Conservation (phyloP, 2,329 filamentous ascomycete species). For the Dactylellina leptospora region DNA sequence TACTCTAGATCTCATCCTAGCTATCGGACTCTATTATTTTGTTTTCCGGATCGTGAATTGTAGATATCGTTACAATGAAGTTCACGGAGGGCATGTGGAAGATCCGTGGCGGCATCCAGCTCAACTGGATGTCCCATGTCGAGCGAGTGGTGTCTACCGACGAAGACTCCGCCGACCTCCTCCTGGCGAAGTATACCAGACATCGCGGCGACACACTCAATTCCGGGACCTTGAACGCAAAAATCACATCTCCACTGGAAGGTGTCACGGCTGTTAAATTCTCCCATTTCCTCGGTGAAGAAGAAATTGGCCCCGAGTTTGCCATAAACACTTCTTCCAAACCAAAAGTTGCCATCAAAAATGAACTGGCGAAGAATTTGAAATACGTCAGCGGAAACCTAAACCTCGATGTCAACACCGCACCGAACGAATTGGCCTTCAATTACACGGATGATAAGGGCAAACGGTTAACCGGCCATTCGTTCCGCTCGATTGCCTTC, state of each 20-base stretch:
- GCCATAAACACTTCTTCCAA: constrained; percentile 60
- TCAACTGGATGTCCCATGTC: constrained; percentile 55
- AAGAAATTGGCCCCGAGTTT: constrained; percentile 61
- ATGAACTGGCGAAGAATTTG: constrained; percentile 59
- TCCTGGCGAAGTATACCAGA: constrained; percentile 51
- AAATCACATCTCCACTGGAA: constrained; percentile 55
- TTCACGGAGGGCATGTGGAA: constrained; percentile 57
- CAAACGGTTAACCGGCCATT: constrained; percentile 61
- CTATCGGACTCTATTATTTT: background rate
- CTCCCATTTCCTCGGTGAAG: constrained; percentile 61
- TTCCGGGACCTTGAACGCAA: constrained; percentile 53
- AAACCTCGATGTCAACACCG: constrained; percentile 60
- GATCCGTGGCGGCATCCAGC: constrained; percentile 53
- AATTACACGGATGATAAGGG: constrained; percentile 59
- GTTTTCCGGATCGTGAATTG: background rate
- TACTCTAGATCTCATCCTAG: no score
- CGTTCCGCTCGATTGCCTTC: constrained; percentile 61
- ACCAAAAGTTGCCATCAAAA: constrained; percentile 57
- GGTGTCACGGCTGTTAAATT: constrained; percentile 62
- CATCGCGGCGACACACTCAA: constrained; percentile 54
- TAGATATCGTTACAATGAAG: constrained; percentile 43
- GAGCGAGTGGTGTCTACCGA: constrained; percentile 35
- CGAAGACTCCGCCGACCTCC: constrained; percentile 18
- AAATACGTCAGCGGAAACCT: constrained; percentile 60
- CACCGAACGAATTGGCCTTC: constrained; percentile 61